A percentile compares a stretch with the other conserved stretches of the same genome.
phyloP scores from a whole-genome alignment of 2,329 filamentous ascomycete genomes.

The Macroventuria anomochaeta region DNA sequence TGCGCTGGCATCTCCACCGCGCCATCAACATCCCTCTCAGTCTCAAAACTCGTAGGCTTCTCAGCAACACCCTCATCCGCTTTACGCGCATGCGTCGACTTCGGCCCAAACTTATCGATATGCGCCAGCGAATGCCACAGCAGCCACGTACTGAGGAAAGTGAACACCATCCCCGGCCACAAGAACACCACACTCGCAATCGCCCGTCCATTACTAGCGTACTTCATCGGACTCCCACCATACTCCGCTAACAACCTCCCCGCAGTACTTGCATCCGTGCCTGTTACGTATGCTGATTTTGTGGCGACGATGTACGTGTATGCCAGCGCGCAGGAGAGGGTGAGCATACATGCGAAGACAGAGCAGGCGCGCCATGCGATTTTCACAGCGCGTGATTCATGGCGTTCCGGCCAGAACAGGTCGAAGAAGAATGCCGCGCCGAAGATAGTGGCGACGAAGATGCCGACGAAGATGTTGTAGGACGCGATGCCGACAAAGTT shows the following conservation, averaged over 20 bases:
- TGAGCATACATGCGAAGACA: constrained; percentile 56
- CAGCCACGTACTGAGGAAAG: constrained; percentile 53
- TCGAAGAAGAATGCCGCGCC: constrained; percentile 68
- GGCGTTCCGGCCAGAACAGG: constrained; percentile 65
- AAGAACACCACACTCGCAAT: constrained; percentile 60
- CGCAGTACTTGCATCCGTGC: constrained; percentile 44
- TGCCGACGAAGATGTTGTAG: constrained; percentile 66
- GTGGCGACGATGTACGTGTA: constrained; percentile 61
- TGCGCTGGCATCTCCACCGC: not conserved
- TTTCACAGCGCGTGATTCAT: constrained; percentile 57
- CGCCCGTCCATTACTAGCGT: constrained; percentile 58
- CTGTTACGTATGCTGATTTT: constrained; percentile 55
- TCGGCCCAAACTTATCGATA: constrained; percentile 49
- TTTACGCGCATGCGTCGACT: constrained; percentile 45
- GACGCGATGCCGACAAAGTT: constrained; percentile 62
- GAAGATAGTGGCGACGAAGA: constrained; percentile 65
- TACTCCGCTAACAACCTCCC: constrained; percentile 46
- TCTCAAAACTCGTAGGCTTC: constrained; percentile 11
- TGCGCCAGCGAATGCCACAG: constrained; percentile 50
- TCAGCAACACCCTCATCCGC: constrained; percentile 17
- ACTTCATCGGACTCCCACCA: constrained; percentile 50
- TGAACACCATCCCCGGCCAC: constrained; percentile 60
- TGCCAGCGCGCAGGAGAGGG: constrained; percentile 57
- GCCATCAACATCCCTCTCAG: not conserved
- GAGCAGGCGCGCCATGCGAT: constrained; percentile 63